Conservation (phyloP, 106 monocot species). For the Cymbidium sinense region DNA sequence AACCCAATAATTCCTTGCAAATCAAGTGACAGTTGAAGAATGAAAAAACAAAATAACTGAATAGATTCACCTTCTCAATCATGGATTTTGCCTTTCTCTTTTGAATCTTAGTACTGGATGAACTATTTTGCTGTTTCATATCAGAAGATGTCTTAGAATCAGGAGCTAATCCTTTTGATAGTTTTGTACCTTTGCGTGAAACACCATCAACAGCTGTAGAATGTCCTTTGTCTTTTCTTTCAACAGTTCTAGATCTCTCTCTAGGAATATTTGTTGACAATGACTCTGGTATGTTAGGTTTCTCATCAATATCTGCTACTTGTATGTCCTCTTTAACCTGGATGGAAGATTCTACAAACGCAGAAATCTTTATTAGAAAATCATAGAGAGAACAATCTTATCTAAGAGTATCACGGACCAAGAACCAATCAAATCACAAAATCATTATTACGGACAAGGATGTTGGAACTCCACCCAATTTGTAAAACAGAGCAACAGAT, state of each 20-base stretch:
- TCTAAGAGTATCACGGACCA: not conserved
- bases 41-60: not conserved
- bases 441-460: not conserved
- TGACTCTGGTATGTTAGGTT: constrained; percentile 36
- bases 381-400: not conserved
- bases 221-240: constrained; percentile 39
- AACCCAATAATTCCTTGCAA: not conserved
- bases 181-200: constrained; percentile 44
- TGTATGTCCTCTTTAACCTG: constrained; percentile 78
- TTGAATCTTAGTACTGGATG: constrained; percentile 26
- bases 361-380: constrained; percentile 1
- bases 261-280: constrained; percentile 23
- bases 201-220: constrained; percentile 19
- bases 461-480: not conserved
- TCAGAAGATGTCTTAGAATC: constrained; percentile 44
- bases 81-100: constrained; percentile 55
- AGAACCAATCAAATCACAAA: not conserved
- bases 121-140: constrained; percentile 31
- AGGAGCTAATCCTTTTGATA: constrained; percentile 23
- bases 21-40: not conserved
- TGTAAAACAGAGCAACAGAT: not conserved
- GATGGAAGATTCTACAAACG: constrained; percentile 63
- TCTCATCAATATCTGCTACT: constrained; percentile 39
- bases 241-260: constrained; percentile 36
- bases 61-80: constrained; percentile 38